Evolutionary conservation across 805 yeast species (phyloP).

Genomic region (Candida ortonii): DNA sequence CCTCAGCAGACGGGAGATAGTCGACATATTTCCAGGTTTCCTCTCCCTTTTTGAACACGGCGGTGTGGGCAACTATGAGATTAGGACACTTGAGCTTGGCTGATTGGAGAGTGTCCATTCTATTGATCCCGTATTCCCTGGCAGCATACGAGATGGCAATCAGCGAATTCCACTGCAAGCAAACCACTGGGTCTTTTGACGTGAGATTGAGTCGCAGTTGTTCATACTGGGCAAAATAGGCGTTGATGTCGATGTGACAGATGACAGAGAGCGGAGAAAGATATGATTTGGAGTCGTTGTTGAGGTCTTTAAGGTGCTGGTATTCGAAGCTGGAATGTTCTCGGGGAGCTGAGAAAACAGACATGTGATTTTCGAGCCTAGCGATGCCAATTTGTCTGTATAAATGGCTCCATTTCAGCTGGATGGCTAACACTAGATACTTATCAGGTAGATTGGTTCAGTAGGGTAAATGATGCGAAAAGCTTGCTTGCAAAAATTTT

Average conservation of each 20-base stretch:
- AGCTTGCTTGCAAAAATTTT: too few species aligned
- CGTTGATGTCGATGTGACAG: slow-evolving; percentile 88
- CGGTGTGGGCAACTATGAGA: slow-evolving; percentile 82
- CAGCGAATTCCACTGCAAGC: slow-evolving; percentile 88
- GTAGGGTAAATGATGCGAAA: too few species aligned
- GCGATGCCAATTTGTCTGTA: too few species aligned
- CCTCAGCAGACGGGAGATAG: slow-evolving; percentile 54
- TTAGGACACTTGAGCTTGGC: slow-evolving; percentile 77
- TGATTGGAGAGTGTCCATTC: slow-evolving; percentile 69
- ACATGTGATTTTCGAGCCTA: too few species aligned
- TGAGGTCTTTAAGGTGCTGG: slow-evolving; percentile 47
- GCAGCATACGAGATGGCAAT: slow-evolving; percentile 94
- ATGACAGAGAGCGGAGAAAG: slow-evolving; percentile 71
- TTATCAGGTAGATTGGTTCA: too few species aligned
- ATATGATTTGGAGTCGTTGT: slow-evolving; percentile 47
- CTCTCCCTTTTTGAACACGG: slow-evolving; percentile 87
- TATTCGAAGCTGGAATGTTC: slow-evolving; percentile 44
- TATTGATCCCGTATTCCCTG: slow-evolving; percentile 70
- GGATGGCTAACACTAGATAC: too few species aligned
- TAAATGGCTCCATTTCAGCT: too few species aligned
- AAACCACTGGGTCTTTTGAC: slow-evolving; percentile 78
- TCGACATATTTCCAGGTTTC: slow-evolving; percentile 74
- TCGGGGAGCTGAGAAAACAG: too few species aligned
- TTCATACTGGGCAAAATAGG: slow-evolving; percentile 94
- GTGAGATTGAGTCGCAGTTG: slow-evolving; percentile 67